Conservation (phyloP, 148 eudicot genomes). For the Simmondsia chinensis region DNA sequence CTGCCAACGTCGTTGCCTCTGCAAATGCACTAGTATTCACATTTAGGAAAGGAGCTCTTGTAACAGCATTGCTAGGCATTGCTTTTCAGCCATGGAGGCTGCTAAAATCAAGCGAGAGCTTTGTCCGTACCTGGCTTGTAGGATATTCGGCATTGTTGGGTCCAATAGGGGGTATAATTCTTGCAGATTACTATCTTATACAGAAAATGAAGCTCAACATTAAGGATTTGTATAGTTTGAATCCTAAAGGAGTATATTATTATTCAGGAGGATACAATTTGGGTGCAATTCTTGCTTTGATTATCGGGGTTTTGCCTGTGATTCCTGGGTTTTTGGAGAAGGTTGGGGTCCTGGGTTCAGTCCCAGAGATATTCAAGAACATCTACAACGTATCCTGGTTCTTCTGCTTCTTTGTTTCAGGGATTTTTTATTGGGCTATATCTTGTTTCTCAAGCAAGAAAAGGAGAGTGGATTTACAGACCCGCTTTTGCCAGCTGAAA, state of each 20-base stretch:
- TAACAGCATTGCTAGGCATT: conserved; percentile 83
- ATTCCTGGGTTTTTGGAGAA: conserved; percentile 76
- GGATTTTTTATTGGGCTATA: conserved; percentile 50
- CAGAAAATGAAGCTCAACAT: conserved; percentile 33
- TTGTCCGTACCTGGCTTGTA: conserved; percentile 93
- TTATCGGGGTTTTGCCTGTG: conserved; percentile 71
- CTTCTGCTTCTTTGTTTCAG: conserved; percentile 71
- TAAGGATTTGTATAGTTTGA: conserved; percentile 50
- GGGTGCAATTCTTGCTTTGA: conserved; percentile 51
- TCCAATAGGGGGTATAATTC: conserved; percentile 73
- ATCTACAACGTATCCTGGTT: conserved; percentile 96
- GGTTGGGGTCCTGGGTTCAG: conserved; percentile 32
- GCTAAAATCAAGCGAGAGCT: conserved; percentile 82
- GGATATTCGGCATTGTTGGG: conserved; percentile 91
- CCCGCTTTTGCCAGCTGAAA: conserved; percentile 34
- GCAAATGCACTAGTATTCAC: conserved; percentile 91
- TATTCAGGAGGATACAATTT: conserved; percentile 75
- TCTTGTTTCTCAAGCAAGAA: conserved; percentile 19
- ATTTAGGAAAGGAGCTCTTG: conserved; percentile 61
- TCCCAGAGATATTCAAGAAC: conserved; percentile 28
- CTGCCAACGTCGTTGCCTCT: conserved; percentile 95
- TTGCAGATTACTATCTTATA: conserved; percentile 79
- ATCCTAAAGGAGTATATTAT: conserved; percentile 49
- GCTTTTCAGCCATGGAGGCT: conserved; percentile 94
- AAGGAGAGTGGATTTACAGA: conserved; percentile 20